Conservation (phyloP, 805 yeast genomes). For the Saccharomycopsis guyanensis region DNA sequence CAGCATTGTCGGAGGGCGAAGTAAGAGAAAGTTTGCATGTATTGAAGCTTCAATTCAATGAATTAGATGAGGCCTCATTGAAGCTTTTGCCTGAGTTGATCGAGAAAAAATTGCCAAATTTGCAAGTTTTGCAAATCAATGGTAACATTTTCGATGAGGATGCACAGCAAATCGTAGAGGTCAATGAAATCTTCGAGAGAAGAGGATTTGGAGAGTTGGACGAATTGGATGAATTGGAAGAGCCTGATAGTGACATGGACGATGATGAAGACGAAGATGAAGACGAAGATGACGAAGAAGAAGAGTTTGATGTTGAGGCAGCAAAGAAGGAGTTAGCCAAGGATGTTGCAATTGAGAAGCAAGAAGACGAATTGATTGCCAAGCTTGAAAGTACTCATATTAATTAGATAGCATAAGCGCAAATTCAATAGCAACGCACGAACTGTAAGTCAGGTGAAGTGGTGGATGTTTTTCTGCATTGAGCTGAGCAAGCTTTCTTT, state of each 20-base stretch:
- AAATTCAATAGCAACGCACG: no score
- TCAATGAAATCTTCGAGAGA: constrained; percentile 55
- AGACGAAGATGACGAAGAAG: constrained; percentile 31
- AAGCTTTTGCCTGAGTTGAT: constrained; percentile 50
- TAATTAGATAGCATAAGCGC: constrained; percentile 1
- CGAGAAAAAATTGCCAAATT: constrained; percentile 45
- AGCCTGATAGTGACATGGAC: constrained; percentile 51
- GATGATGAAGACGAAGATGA: constrained; percentile 40
- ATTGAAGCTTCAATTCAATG: constrained; percentile 82
- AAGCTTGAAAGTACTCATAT: constrained; percentile 52
- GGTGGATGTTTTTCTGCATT: constrained; percentile 26
- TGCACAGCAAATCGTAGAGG: constrained; percentile 54
- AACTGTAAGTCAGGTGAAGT: background rate
- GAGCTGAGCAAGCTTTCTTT: constrained; percentile 50
- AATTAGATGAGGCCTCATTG: constrained; percentile 63
- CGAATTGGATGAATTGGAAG: constrained; percentile 93
- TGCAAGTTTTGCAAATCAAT: constrained; percentile 71
- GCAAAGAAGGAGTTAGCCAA: constrained; percentile 36
- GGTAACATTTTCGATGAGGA: constrained; percentile 94
- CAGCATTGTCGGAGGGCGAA: constrained; percentile 38
- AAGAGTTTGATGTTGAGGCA: constrained; percentile 34
- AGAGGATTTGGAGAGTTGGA: constrained; percentile 80
- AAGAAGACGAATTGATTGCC: constrained; percentile 43
- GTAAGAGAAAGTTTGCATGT: constrained; percentile 38
- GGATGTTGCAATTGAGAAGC: constrained; percentile 34